A percentile compares a stretch with the other conserved stretches of the same genome.
Conservation (phyloP, 208 protist genomes). For the Trypanosoma avium region DNA sequence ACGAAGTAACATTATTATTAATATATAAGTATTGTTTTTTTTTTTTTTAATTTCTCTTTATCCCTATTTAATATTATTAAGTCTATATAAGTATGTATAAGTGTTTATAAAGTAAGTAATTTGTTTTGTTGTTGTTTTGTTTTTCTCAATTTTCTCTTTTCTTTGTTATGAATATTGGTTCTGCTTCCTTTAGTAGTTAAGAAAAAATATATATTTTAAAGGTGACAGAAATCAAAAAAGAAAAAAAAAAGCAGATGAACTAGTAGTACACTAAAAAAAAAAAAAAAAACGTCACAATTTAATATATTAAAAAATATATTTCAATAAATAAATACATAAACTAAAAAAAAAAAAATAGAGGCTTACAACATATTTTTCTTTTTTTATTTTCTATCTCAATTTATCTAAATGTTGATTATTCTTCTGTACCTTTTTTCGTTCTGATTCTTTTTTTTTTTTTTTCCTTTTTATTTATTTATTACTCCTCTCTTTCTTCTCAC, state of each 20-base stretch:
- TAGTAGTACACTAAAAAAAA: conserved; percentile 16
- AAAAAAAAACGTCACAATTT: too few relatives aligned
- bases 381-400: too few relatives aligned
- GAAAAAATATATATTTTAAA: not conserved
- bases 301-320: too few relatives aligned
- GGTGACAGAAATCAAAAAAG: not conserved
- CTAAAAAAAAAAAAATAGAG: conserved; percentile 18
- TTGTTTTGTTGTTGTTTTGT: too few relatives aligned
- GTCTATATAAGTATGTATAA: not conserved
- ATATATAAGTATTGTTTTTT: not conserved
- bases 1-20: conserved; percentile 63
- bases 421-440: not conserved
- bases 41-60: not conserved
- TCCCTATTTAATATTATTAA: too few relatives aligned
- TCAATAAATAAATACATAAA: too few relatives aligned
- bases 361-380: too few relatives aligned
- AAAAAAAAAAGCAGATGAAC: not conserved
- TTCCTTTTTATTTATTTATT: too few relatives aligned
- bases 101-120: too few relatives aligned
- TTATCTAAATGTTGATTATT: not conserved
- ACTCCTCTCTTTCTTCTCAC: conserved; percentile 5
- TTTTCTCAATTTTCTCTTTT: too few relatives aligned
- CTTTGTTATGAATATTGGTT: too few relatives aligned
- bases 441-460: too few relatives aligned
- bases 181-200: not conserved